Evolutionary conservation across 768 basidiomycete genomes (phyloP), one percentile per base, ranked within the genome.

Genomic region (Harrya chromipes): DNA sequence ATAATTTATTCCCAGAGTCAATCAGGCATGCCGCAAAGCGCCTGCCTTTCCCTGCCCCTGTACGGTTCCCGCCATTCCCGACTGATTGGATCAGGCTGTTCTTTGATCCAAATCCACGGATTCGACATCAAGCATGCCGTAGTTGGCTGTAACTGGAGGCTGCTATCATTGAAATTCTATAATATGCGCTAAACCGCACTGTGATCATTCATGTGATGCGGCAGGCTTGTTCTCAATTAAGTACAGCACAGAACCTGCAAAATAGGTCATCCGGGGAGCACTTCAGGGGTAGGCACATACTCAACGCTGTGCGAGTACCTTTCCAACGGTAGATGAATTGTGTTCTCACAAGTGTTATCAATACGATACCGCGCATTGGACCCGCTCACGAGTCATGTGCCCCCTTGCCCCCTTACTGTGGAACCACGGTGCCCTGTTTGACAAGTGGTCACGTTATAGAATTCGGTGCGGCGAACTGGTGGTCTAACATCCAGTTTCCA

Each of bases 71-170:
- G 34, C 29, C 29, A 11, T 37, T 46, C 26, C 21, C 40, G 42
- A 43, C 20, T 56, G 57, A 58, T 58, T 47, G 48, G 39, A 57
- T 58, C 56, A 59, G 5, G 16, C 35, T 40, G 9, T 47, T 42
- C 20, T 47, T 20, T 52, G 53, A 60, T 60, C 23, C 39, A 26
- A 40, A 36, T 4, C 19, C 46, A 56, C 46, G 47, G 46, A n/a
- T 38, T 40, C 29, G 24, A 27, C 43, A 43, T 48, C 29, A 46
- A 36, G 33, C 36, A 45, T 41, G 27, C 41, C 48, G 34, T 46
- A 37, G 14, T 33, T 33, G 41, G 39, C 34, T 33, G 43, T 21
- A 34, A 48, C 12, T 19, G n/a, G 47, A 35, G 29, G 57, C 52
- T 40, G 29, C 14, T 33, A 33, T 33, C 33, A 33, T 16, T 47